Conservation (phyloP, 345 rosid genomes). For the Gynandropsis gynandra region DNA sequence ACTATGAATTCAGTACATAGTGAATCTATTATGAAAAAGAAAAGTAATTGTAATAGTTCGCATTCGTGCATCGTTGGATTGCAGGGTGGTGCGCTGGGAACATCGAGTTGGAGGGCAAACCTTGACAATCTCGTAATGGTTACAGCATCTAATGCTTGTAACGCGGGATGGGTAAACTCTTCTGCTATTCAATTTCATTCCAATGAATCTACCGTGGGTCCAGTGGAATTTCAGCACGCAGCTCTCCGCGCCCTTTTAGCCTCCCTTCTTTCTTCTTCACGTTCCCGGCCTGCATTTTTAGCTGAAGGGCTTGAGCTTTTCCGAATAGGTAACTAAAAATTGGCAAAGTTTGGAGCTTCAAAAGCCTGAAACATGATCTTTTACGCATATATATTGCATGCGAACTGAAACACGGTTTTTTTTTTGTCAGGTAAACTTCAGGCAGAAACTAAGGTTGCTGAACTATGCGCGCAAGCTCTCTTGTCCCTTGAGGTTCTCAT, state of each 20-base stretch:
- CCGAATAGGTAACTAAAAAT: slow-evolving; percentile 46
- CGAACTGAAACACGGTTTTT: no score
- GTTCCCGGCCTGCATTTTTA: slow-evolving; percentile 48
- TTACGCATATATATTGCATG: slow-evolving; percentile 15
- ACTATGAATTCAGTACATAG: neutral
- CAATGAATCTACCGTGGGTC: slow-evolving; percentile 24
- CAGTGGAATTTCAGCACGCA: slow-evolving; percentile 61
- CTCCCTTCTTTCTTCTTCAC: slow-evolving; percentile 67
- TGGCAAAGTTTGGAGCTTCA: neutral
- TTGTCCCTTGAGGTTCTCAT: slow-evolving; percentile 69
- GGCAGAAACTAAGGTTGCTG: slow-evolving; percentile 47
- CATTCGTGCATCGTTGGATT: slow-evolving; percentile 1
- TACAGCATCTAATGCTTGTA: slow-evolving; percentile 49
- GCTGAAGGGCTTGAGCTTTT: slow-evolving; percentile 70
- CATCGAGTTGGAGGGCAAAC: slow-evolving; percentile 57
- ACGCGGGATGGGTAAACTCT: slow-evolving; percentile 44
- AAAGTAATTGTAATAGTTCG: neutral
- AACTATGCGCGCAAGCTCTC: slow-evolving; percentile 67
- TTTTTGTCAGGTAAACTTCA: slow-evolving; percentile 45
- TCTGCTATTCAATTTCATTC: slow-evolving; percentile 32
- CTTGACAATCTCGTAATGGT: slow-evolving; percentile 54
- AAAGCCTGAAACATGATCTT: neutral
- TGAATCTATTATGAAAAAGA: neutral
- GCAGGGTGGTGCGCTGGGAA: slow-evolving; percentile 68
- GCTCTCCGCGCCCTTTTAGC: slow-evolving; percentile 65